Evolutionary conservation across 1,284 basidiomycete species (phyloP).

Genomic region (Takashimella koratensis): DNA sequence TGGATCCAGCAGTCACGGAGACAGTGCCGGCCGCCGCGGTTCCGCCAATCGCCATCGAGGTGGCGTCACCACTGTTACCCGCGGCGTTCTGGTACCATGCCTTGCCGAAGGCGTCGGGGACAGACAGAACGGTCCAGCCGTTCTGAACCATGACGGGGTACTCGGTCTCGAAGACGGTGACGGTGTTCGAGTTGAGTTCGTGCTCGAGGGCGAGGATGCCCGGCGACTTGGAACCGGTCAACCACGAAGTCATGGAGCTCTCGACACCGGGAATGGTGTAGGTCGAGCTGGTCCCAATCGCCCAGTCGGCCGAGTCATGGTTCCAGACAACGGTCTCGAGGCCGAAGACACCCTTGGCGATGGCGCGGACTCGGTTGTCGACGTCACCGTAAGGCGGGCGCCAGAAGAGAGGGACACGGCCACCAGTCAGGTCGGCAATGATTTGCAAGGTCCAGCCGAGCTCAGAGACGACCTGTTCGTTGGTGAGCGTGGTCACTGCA

Average conservation of each 20-base stretch:
- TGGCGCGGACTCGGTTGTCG: conserved; percentile 85
- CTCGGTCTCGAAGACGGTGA: conserved; percentile 34
- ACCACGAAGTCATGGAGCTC: conserved; percentile 22
- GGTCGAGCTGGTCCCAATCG: conserved; percentile 28
- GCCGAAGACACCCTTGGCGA: conserved; percentile 54
- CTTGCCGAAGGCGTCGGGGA: conserved; percentile 38
- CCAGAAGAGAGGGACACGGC: conserved; percentile 70
- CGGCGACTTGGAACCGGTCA: conserved; percentile 28
- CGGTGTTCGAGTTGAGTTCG: conserved; percentile 33
- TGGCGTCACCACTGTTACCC: conserved; percentile 25
- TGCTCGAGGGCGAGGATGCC: conserved; percentile 42
- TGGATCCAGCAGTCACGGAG: not conserved
- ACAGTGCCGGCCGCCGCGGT: not conserved
- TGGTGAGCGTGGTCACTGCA: conserved; percentile 72
- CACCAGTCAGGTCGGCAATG: conserved; percentile 76
- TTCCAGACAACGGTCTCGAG: conserved; percentile 45
- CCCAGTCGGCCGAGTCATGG: conserved; percentile 47
- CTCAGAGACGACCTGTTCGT: conserved; percentile 85
- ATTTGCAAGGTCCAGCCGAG: conserved; percentile 86
- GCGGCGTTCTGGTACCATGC: conserved; percentile 43
- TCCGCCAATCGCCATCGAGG: conserved; percentile 23
- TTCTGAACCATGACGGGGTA: conserved; percentile 31
- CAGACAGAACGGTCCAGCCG: conserved; percentile 39
- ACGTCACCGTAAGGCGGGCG: conserved; percentile 61
- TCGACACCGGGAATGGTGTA: conserved; percentile 30